phyloP scores from a whole-genome alignment of 768 basidiomycete species.

The Hirschioporus abietinus region DNA sequence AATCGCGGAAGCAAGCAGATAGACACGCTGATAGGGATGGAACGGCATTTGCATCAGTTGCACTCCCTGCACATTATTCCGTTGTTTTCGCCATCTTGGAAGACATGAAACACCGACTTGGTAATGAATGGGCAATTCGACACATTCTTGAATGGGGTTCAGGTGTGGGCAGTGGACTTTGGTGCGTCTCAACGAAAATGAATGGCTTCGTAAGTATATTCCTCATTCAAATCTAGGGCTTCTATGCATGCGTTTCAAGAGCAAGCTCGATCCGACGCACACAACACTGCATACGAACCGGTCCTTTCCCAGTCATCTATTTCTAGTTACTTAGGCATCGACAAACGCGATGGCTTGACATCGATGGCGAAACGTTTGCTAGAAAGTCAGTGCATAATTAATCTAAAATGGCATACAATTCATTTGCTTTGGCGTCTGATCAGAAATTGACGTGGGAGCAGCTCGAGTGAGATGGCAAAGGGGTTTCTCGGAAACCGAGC shows the following conservation, averaged over 20 bases:
- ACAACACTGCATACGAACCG: slow-evolving; percentile 25
- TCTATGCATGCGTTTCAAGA: slow-evolving; percentile 59
- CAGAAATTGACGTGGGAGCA: slow-evolving; percentile 45
- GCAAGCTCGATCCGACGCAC: slow-evolving; percentile 15
- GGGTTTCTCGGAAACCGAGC: slow-evolving; percentile 45
- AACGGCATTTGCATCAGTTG: slow-evolving; percentile 79
- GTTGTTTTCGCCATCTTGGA: slow-evolving; percentile 71
- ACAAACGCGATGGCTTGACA: slow-evolving; percentile 68
- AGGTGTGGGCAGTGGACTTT: slow-evolving; percentile 77
- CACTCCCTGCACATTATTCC: slow-evolving; percentile 82
- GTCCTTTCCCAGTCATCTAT: slow-evolving; percentile 46
- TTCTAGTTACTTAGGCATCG: slow-evolving; percentile 65
- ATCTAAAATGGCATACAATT: slow-evolving; percentile 11
- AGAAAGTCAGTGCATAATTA: slow-evolving; percentile 35
- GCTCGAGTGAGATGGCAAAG: slow-evolving; percentile 51
- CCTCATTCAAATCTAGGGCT: slow-evolving; percentile 43
- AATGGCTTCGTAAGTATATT: slow-evolving; percentile 9
- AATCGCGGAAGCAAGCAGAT: slow-evolving; percentile 49
- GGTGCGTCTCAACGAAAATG: slow-evolving; percentile 40
- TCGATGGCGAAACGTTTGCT: slow-evolving; percentile 62
- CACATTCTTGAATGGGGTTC: slow-evolving; percentile 81
- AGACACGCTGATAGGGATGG: slow-evolving; percentile 67
- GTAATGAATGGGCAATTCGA: slow-evolving; percentile 52
- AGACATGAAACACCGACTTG: slow-evolving; percentile 59
- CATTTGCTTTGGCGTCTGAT: slow-evolving; percentile 9